Percentiles rank a stretch among this genome's conserved stretches.
These are phyloP conservation scores for Nasturtium officinale DNA, from an alignment of 345 rosid species.

Conservation along the genomic window DNA sequence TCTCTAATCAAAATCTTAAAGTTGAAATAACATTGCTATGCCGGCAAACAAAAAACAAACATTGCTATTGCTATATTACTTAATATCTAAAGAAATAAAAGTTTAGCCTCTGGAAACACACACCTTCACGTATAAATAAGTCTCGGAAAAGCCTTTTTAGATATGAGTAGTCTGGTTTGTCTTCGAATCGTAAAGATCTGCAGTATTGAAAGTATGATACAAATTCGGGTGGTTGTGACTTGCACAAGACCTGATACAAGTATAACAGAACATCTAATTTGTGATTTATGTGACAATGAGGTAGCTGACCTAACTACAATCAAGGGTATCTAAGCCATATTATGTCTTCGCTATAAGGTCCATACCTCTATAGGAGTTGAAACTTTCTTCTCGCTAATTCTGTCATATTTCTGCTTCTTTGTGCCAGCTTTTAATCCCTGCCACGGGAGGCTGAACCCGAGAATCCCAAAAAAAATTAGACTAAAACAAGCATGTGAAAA, in stretches of 20 bases:
- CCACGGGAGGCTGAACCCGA: conserved; percentile 78
- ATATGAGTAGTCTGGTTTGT: conserved; percentile 86
- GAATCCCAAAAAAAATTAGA: conserved; percentile 33
- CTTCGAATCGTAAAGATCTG: conserved; percentile 78
- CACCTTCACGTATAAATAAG: conserved; percentile 80
- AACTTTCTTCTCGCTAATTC: conserved; percentile 86
- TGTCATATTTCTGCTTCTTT: conserved; percentile 86
- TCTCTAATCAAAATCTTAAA: background rate
- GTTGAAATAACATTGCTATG: background rate
- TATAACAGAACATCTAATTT: background rate
- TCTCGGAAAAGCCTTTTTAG: conserved; percentile 80
- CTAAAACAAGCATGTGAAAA: conserved; percentile 8
- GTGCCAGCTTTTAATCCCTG: conserved; percentile 91
- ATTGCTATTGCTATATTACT: background rate
- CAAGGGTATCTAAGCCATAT: conserved; percentile 15
- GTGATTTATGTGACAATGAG: conserved; percentile 17
- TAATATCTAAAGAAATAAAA: background rate
- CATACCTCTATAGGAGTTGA: conserved; percentile 92
- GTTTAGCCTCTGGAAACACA: conserved; percentile 12
- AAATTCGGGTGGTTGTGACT: conserved; percentile 69
- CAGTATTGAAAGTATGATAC: conserved; percentile 88
- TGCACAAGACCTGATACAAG: conserved; percentile 68
- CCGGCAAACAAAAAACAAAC: too few relatives aligned
- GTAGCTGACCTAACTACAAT: background rate
- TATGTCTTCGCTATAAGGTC: background rate